Evolutionary conservation across 371 early-diverging fungal genomes (phyloP).

Genomic region (Mortierella sp.): DNA sequence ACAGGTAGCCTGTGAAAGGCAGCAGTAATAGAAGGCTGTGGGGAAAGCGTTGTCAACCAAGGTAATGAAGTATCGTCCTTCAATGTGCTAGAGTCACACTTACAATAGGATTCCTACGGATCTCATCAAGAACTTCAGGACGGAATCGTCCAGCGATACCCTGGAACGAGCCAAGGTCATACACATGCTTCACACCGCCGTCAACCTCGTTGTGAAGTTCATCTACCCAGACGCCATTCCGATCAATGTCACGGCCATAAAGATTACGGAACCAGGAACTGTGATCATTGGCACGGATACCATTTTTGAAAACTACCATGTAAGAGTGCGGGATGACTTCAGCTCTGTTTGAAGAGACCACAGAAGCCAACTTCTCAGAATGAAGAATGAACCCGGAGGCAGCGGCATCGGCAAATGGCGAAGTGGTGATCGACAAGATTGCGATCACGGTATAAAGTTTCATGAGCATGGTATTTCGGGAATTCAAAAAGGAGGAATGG

Average conservation of each 20-base stretch:
- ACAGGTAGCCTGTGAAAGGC: no score
- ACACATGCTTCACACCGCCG: conserved; percentile 78
- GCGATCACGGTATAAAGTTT: conserved; percentile 41
- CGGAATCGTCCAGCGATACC: conserved; percentile 88
- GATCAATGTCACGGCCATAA: conserved; percentile 15
- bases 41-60: no score
- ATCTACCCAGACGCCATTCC: conserved; percentile 26
- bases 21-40: neutral
- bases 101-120: conserved; percentile 63
- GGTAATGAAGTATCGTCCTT: no score
- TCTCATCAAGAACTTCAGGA: conserved; percentile 72
- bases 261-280: conserved; percentile 47
- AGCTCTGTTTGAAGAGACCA: conserved; percentile 71
- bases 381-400: conserved; percentile 14
- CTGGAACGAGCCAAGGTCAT: conserved; percentile 76
- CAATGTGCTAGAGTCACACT: conserved; percentile 15
- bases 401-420: neutral
- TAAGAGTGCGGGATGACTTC: conserved; percentile 83
- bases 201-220: conserved; percentile 12
- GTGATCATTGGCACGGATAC: conserved; percentile 44
- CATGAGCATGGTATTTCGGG: conserved; percentile 17
- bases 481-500: no score
- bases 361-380: conserved; percentile 64
- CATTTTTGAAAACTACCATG: conserved; percentile 86
- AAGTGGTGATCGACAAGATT: conserved; percentile 23